Conservation (phyloP, 1,139 yeast species). For the Yamadazyma buinensis region DNA sequence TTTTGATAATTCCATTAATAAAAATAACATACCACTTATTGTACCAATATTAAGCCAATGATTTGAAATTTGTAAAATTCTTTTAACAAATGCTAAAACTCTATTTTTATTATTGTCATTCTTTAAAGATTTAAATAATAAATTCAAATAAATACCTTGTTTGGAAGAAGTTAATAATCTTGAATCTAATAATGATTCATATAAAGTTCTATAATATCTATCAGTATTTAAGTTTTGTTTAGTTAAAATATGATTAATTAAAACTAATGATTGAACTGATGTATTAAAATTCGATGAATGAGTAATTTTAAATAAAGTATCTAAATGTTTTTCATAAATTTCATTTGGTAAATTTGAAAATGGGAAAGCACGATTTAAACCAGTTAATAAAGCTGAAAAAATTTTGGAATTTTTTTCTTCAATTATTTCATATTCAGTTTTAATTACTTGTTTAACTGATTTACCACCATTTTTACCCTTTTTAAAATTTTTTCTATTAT, state of each 20-base stretch:
- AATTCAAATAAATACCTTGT: slow-evolving; percentile 82
- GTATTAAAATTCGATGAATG: slow-evolving; percentile 95
- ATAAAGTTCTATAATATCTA: slow-evolving; percentile 82
- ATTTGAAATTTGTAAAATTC: slow-evolving; percentile 79
- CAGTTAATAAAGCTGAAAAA: slow-evolving; percentile 89
- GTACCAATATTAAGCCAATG: slow-evolving; percentile 91
- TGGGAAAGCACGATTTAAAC: slow-evolving; percentile 95
- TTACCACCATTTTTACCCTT: slow-evolving; percentile 76
- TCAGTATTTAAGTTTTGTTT: slow-evolving; percentile 59
- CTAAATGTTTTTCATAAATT: slow-evolving; percentile 72
- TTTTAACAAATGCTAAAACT: slow-evolving; percentile 85
- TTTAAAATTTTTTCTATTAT: slow-evolving; percentile 46
- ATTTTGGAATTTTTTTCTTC: slow-evolving; percentile 85
- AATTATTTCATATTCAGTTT: slow-evolving; percentile 64
- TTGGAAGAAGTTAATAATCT: slow-evolving; percentile 81
- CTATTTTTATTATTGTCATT: slow-evolving; percentile 62
- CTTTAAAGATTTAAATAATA: slow-evolving; percentile 79
- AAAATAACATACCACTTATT: slow-evolving; percentile 81
- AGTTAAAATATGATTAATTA: slow-evolving; percentile 71
- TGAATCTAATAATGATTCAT: slow-evolving; percentile 85
- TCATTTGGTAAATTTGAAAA: slow-evolving; percentile 75
- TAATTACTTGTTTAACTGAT: slow-evolving; percentile 61
- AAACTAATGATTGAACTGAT: slow-evolving; percentile 84
- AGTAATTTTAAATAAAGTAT: slow-evolving; percentile 83
- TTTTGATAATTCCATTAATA: slow-evolving; percentile 61